These are phyloP conservation scores for Thalia dealbata DNA, from an alignment of 176 grass and related monocot species.

Conservation along the genomic window DNA sequence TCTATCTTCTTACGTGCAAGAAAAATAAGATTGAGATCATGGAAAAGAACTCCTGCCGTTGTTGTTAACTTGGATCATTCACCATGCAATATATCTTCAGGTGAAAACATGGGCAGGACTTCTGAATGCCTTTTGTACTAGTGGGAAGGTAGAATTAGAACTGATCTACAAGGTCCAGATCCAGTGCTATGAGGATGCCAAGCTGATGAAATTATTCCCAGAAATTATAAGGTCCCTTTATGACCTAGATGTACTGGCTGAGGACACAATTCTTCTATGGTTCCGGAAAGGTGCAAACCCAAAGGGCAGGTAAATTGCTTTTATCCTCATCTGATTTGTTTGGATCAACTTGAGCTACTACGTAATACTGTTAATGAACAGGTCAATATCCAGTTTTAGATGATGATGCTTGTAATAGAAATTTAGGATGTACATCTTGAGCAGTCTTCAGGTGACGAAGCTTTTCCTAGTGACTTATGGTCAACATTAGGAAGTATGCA, in stretches of 20 bases:
- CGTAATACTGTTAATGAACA: not conserved
- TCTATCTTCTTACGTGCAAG: not conserved
- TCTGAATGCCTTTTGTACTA: slow-evolving; percentile 86
- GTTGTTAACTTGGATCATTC: not conserved
- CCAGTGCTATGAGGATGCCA: slow-evolving; percentile 89
- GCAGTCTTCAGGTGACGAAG: no score
- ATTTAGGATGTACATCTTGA: no score
- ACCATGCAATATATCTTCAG: slow-evolving; percentile 14
- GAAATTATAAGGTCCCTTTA: slow-evolving; percentile 91
- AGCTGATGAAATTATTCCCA: slow-evolving; percentile 90
- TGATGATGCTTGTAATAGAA: not conserved
- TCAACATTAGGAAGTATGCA: no score
- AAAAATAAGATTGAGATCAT: not conserved
- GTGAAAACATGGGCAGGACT: slow-evolving; percentile 83
- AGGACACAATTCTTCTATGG: slow-evolving; percentile 93
- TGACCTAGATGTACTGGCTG: slow-evolving; percentile 87
- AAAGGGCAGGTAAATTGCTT: slow-evolving; percentile 57
- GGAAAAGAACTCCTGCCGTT: not conserved
- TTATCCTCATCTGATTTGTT: not conserved
- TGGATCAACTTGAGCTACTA: not conserved
- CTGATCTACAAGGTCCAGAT: slow-evolving; percentile 93
- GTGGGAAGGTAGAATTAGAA: slow-evolving; percentile 76
- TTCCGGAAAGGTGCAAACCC: slow-evolving; percentile 88
- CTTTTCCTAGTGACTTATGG: no score
- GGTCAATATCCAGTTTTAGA: not conserved